phyloP scores from a whole-genome alignment of 1,284 basidiomycete genomes.

The Leccinum holopus region DNA sequence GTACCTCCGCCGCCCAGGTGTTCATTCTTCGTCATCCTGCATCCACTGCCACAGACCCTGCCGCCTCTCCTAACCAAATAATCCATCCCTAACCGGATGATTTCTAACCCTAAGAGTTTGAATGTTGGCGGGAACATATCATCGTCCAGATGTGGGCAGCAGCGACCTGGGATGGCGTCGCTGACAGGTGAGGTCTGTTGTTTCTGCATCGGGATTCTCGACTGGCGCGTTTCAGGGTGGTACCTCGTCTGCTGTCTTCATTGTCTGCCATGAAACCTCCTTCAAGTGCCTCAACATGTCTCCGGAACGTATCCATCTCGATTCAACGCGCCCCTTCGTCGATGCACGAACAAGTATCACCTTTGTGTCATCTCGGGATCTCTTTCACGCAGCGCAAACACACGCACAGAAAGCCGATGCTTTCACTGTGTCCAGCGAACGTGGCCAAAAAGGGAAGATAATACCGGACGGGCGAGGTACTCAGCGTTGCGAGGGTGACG shows the following conservation, averaged over 20 bases:
- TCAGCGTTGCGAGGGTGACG: slow-evolving; percentile 8
- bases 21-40: slow-evolving; percentile 23
- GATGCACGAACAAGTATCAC: slow-evolving; percentile 26
- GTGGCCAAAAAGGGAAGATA: slow-evolving; percentile 22
- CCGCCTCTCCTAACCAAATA: slow-evolving; percentile 33
- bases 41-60: slow-evolving; percentile 22
- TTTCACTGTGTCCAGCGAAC: slow-evolving; percentile 23
- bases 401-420: slow-evolving; percentile 32
- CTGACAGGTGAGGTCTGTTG: slow-evolving; percentile 9
- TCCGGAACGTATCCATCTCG: slow-evolving; percentile 31
- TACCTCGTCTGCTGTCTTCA: slow-evolving; percentile 9
- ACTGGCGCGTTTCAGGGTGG: slow-evolving; percentile 6
- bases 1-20: slow-evolving; percentile 31
- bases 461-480: slow-evolving; percentile 29
- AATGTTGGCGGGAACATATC: slow-evolving; percentile 21
- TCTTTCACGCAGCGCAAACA: slow-evolving; percentile 19
- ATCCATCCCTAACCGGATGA: slow-evolving; percentile 36
- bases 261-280: slow-evolving; percentile 25
- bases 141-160: slow-evolving; percentile 22
- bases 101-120: slow-evolving; percentile 37
- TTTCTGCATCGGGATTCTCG: background rate
- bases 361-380: slow-evolving; percentile 32
- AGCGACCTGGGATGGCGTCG: slow-evolving; percentile 16
- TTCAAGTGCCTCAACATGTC: slow-evolving; percentile 17
- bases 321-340: slow-evolving; percentile 3